Percentiles rank a stretch among this genome's conserved stretches.
phyloP scores from a whole-genome alignment of 139 green algal genomes.

The Tetradesmus obliquus region DNA sequence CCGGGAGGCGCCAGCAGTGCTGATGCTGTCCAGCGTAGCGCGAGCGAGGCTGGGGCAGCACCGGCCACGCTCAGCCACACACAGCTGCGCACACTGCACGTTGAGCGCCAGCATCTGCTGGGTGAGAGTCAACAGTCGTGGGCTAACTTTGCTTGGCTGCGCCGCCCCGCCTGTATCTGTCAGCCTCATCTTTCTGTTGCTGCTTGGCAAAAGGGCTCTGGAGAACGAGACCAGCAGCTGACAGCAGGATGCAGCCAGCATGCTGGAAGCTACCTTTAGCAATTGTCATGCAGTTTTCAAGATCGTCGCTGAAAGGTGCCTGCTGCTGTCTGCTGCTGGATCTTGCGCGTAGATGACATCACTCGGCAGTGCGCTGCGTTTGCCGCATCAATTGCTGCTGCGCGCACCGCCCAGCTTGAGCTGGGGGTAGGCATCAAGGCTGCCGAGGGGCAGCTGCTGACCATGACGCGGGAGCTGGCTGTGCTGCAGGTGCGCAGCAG shows the following conservation, averaged over 20 bases:
- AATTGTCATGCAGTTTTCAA: background rate
- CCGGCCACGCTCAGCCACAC: background rate
- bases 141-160: background rate
- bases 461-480: conserved; percentile 55
- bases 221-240: background rate
- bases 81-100: conserved; percentile 1
- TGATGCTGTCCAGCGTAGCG: background rate
- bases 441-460: conserved; percentile 71
- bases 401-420: conserved; percentile 67
- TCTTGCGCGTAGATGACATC: conserved; percentile 10
- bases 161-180: no score
- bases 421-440: conserved; percentile 74
- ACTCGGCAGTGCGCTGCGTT: conserved; percentile 58
- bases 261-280: background rate
- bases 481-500: conserved; percentile 27
- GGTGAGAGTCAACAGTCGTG: background rate
- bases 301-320: no score
- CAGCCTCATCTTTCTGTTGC: no score
- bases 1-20: background rate
- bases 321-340: background rate
- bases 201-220: background rate
- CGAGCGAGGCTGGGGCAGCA: background rate
- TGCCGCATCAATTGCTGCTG: conserved; percentile 63
- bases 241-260: background rate
- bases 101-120: background rate